Percentiles rank a stretch among this genome's conserved stretches.
These are phyloP conservation scores for Aspergillus pseudoviridinutans DNA, from an alignment of 2,329 filamentous ascomycete genomes.

Conservation along the genomic window DNA sequence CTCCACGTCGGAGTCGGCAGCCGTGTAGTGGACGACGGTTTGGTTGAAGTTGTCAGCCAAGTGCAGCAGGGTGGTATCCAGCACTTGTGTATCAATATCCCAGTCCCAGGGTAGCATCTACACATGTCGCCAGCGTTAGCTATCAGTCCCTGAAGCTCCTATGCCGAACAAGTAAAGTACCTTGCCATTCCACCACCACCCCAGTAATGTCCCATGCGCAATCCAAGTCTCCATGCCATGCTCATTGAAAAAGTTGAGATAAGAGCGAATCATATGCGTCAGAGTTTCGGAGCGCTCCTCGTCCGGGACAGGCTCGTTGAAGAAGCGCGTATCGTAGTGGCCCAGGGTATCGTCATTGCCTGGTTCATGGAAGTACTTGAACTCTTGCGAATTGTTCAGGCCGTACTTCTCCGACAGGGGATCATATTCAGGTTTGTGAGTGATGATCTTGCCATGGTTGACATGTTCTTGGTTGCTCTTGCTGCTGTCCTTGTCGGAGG, in stretches of 20 bases:
- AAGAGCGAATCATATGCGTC: conserved; percentile 67
- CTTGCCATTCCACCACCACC: conserved; percentile 82
- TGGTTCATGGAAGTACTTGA: conserved; percentile 65
- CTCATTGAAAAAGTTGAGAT: conserved; percentile 62
- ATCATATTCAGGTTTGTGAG: conserved; percentile 5
- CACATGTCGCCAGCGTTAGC: neutral
- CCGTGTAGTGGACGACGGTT: conserved; percentile 52
- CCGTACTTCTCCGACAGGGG: conserved; percentile 23
- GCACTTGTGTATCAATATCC: conserved; percentile 78
- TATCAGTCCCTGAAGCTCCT: neutral
- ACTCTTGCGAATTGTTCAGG: conserved; percentile 30
- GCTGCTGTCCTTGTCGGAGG: neutral
- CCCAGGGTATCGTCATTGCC: conserved; percentile 57
- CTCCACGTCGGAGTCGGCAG: conserved; percentile 38
- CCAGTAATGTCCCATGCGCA: conserved; percentile 76
- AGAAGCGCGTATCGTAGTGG: conserved; percentile 74
- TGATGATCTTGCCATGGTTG: conserved; percentile 10
- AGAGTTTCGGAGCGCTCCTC: conserved; percentile 63
- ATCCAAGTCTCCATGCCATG: conserved; percentile 77
- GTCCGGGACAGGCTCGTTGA: conserved; percentile 60
- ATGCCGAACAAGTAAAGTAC: conserved; percentile 28
- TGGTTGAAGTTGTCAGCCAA: conserved; percentile 65
- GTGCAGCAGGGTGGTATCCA: conserved; percentile 60
- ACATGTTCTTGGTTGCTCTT: neutral
- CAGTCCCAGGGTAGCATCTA: conserved; percentile 78